Conservation (phyloP, 805 yeast species). For the Monosporozyma siamensis region DNA sequence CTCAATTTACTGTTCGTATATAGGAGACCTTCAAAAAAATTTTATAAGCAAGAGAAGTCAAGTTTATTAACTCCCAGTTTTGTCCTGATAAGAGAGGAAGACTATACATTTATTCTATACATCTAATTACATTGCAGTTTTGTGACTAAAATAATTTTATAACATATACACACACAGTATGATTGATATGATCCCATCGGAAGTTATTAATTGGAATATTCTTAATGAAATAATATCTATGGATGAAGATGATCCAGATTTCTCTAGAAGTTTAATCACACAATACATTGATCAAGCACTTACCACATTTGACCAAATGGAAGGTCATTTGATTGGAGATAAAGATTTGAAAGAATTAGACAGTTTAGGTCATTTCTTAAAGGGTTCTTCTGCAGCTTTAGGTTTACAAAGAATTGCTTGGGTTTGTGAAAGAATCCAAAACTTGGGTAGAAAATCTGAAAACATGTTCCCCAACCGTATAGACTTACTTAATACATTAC, state of each 20-base stretch:
- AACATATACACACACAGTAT: not conserved
- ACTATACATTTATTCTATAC: not conserved
- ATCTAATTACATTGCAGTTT: not conserved
- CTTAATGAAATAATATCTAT: slow-evolving; percentile 80
- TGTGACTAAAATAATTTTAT: too few relatives aligned
- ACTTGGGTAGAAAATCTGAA: slow-evolving; percentile 51
- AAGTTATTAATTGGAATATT: slow-evolving; percentile 79
- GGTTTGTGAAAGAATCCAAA: slow-evolving; percentile 90
- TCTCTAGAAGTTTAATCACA: slow-evolving; percentile 64
- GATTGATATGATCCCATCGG: slow-evolving; percentile 32
- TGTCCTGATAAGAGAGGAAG: not conserved
- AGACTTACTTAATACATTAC: slow-evolving; percentile 8
- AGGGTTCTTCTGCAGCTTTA: slow-evolving; percentile 91
- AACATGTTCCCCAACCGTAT: slow-evolving; percentile 13
- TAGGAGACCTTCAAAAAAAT: not conserved
- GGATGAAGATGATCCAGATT: slow-evolving; percentile 96
- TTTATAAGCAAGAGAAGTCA: too few relatives aligned
- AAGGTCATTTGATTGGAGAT: slow-evolving; percentile 33
- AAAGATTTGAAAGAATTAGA: slow-evolving; percentile 50
- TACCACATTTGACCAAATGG: slow-evolving; percentile 68
- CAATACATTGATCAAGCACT: slow-evolving; percentile 87
- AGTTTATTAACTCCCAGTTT: slow-evolving; percentile 2
- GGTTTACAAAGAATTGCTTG: slow-evolving; percentile 76
- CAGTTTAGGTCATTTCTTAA: slow-evolving; percentile 80
- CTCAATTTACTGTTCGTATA: not conserved